phyloP scores from a whole-genome alignment of 371 early-diverging fungal genomes.

The Phascolomyces articulosus region DNA sequence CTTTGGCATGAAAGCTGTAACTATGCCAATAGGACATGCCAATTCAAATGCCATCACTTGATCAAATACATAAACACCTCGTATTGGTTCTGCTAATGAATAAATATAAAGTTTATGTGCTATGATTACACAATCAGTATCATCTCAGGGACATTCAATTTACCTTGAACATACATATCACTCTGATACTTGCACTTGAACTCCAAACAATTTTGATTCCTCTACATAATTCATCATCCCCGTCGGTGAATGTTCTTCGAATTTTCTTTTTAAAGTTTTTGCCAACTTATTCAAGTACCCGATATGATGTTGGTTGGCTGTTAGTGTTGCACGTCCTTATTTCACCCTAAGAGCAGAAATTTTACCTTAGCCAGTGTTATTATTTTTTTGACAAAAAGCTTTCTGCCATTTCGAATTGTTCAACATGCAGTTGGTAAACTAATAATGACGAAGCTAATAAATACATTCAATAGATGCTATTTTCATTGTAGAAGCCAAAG shows the following conservation, averaged over 20 bases:
- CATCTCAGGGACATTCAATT: neutral
- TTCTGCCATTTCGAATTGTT: too few relatives aligned
- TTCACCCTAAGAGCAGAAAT: too few relatives aligned
- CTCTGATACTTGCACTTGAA: neutral
- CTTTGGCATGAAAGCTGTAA: neutral
- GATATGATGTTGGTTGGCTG: neutral
- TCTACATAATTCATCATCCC: neutral
- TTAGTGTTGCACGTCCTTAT: too few relatives aligned
- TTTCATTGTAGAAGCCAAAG: too few relatives aligned
- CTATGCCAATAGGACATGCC: neutral
- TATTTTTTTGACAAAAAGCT: too few relatives aligned
- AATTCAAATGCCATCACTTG: neutral
- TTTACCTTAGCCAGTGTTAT: too few relatives aligned
- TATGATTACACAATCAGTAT: neutral
- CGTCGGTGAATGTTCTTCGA: neutral
- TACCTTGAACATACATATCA: neutral
- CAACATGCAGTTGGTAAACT: too few relatives aligned
- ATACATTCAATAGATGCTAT: too few relatives aligned
- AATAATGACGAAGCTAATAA: too few relatives aligned
- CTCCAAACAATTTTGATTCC: neutral
- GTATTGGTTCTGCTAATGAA: neutral
- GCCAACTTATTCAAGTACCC: neutral
- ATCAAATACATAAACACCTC: constrained; percentile 2
- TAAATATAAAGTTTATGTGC: neutral
- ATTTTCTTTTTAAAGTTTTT: neutral